A percentile compares a stretch with the other conserved stretches of the same genome.
Evolutionary conservation across 768 basidiomycete genomes (phyloP).

Genomic region (Amanita rimosa): DNA sequence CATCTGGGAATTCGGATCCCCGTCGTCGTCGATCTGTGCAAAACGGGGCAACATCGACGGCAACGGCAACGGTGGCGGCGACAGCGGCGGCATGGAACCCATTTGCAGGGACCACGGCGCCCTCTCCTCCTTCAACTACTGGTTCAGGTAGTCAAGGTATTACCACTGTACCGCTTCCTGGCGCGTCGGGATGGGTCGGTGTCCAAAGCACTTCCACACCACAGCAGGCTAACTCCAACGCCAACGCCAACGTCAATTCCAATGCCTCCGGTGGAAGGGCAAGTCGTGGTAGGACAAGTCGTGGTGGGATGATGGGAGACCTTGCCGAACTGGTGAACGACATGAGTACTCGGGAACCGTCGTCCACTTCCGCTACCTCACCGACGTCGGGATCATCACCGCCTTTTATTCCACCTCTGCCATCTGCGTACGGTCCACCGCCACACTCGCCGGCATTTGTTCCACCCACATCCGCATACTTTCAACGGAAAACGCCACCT

Average conservation of each 20-base stretch:
- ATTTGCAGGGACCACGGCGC: background rate
- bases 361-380: background rate
- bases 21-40: background rate
- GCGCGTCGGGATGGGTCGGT: background rate
- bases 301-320: background rate
- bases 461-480: too few relatives aligned
- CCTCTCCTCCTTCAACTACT: background rate
- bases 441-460: too few relatives aligned
- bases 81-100: background rate
- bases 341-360: background rate
- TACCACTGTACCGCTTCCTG: background rate
- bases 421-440: background rate
- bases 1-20: background rate
- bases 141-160: background rate
- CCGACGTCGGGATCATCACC: background rate
- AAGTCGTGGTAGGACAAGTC: background rate
- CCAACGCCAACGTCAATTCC: background rate
- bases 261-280: background rate
- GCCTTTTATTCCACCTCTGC: background rate
- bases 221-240: background rate
- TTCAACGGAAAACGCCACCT: too few relatives aligned
- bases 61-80: background rate
- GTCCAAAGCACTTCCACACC: background rate
- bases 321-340: background rate
- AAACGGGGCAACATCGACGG: background rate